Base-by-base conservation (phyloP, 805 yeast species). In the Candida succiphila region DNA sequence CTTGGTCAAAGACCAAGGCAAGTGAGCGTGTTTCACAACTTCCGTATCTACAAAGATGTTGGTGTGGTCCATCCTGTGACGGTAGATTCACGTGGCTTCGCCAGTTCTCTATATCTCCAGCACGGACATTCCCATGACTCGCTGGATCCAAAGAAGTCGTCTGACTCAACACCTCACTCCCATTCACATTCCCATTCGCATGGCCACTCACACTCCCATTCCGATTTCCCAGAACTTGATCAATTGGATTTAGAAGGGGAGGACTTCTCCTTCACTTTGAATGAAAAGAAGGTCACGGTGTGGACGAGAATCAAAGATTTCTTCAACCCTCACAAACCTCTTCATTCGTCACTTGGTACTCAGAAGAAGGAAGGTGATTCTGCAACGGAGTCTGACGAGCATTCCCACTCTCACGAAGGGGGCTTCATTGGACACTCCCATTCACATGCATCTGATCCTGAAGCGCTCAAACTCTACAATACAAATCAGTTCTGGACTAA, bases 401-500 rank as follows among this genome's bases (percentile, higher is more conserved):
- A 33, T 29, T 41, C 42, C 14, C 51, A 48, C 29, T 33, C 45
- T 2, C 48, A 46, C 28, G 38, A 35, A 3, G 48, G 42, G 28
- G 26, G 46, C 20, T 21, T 41, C 14, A 39, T 52, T 29, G 40
- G 52, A n/a, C 45, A 42, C 26, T 41, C 53, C 12, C 74, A 67
- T 40, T 45, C 71, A 14, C 75, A 68, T 46, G 38, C 49, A 7
- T 17, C 44, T 13, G 55, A 58, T 30, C 65, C 65, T 29, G 67
- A 61, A 36, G 64, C 70, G n/a, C 54, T 65, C 36, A 67, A 68
- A 36, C 52, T 71, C 10, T 54, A 52, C 38, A 52, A 65, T 50
- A 61, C 60, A 42, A 69, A 62, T 34, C 61, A 67, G 32, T 56
- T 68, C 33, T 56, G 60, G 40, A 58, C 65, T 17, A 84, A 86